Evolutionary conservation across 2,329 filamentous ascomycete genomes (phyloP).

Genomic region (Salinomyces thailandicus): DNA sequence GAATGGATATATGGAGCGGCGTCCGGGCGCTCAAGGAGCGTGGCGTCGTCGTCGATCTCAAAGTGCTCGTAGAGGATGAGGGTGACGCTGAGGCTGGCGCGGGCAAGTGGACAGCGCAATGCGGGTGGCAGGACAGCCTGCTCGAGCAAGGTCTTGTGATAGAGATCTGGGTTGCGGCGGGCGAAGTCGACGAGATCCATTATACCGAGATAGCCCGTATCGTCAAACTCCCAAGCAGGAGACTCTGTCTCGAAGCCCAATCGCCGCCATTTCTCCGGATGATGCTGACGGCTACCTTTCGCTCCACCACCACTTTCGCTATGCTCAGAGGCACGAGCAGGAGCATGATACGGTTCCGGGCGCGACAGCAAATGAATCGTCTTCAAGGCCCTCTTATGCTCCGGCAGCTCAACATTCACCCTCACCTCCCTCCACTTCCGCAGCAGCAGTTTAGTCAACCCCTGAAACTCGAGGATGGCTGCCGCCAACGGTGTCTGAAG

Average conservation of each 20-base stretch:
- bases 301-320: slow-evolving; percentile 12
- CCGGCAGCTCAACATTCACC: slow-evolving; percentile 75
- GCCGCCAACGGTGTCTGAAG: slow-evolving; percentile 78
- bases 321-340: slow-evolving; percentile 15
- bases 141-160: slow-evolving; percentile 83
- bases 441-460: slow-evolving; percentile 75
- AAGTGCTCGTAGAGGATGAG: slow-evolving; percentile 90
- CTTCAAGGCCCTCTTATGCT: slow-evolving; percentile 80
- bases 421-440: slow-evolving; percentile 73
- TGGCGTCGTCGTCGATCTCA: slow-evolving; percentile 55
- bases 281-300: slow-evolving; percentile 54
- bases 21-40: slow-evolving; percentile 1
- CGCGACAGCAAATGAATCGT: slow-evolving; percentile 58
- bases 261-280: slow-evolving; percentile 85
- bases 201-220: slow-evolving; percentile 82
- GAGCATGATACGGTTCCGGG: slow-evolving; percentile 47
- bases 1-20: background rate
- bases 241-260: slow-evolving; percentile 87
- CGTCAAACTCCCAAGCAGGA: slow-evolving; percentile 74
- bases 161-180: slow-evolving; percentile 79
- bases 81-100: slow-evolving; percentile 77
- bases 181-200: slow-evolving; percentile 97
- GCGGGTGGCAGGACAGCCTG: slow-evolving; percentile 63
- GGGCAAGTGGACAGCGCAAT: slow-evolving; percentile 75
- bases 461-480: slow-evolving; percentile 86